Evolutionary conservation across 2,329 filamentous ascomycete species (phyloP).

Genomic region (Truncatella angustata): DNA sequence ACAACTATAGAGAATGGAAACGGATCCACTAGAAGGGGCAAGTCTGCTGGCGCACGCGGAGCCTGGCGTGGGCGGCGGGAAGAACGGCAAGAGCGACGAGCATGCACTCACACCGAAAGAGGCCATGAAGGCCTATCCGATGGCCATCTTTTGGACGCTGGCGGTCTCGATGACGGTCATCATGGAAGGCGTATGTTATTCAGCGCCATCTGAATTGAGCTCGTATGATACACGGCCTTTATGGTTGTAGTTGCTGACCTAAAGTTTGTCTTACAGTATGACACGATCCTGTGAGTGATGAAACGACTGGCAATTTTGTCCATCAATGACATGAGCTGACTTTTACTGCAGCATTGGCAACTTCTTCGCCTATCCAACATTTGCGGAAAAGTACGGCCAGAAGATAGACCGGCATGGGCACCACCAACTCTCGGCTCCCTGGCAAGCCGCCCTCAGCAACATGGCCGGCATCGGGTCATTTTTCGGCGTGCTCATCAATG

Average conservation of each 20-base stretch:
- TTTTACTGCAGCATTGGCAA: not conserved
- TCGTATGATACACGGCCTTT: not conserved
- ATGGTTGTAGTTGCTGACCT: not conserved
- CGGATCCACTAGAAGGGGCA: not conserved
- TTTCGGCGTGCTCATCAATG: conserved; percentile 38
- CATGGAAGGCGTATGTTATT: conserved; percentile 8
- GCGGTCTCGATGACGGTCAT: conserved; percentile 8
- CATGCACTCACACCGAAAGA: conserved; percentile 4
- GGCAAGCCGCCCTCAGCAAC: conserved; percentile 41
- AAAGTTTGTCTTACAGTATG: not conserved
- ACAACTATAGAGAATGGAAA: not conserved
- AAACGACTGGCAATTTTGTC: not conserved
- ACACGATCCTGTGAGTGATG: conserved; percentile 4
- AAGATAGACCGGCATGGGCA: conserved; percentile 5
- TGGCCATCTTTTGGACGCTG: conserved; percentile 10
- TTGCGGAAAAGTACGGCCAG: conserved; percentile 7
- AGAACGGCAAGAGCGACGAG: not conserved
- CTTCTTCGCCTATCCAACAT: conserved; percentile 9
- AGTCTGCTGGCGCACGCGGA: not conserved
- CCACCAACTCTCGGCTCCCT: conserved; percentile 26
- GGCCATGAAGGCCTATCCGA: conserved; percentile 10
- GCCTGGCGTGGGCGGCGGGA: not conserved
- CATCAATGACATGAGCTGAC: not conserved
- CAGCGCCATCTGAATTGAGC: not conserved
- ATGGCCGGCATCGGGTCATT: conserved; percentile 40